A percentile compares a stretch with the other conserved stretches of the same genome.
Evolutionary conservation across 129 eudicot genomes (phyloP).

Genomic region (Saussurea involucrata): DNA sequence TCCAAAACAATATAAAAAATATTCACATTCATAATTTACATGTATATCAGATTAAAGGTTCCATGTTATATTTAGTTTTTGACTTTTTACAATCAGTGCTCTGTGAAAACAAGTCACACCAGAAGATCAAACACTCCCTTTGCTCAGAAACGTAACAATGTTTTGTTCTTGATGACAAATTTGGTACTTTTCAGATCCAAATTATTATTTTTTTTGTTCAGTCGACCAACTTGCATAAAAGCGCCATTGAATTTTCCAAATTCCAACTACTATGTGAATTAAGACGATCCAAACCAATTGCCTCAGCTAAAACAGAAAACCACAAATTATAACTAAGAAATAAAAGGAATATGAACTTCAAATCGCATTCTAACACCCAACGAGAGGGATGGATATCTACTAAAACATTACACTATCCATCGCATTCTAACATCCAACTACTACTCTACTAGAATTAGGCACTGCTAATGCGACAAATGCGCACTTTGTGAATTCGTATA

Average conservation of each 20-base stretch:
- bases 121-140: neutral
- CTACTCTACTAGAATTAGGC: neutral
- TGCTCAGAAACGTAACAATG: neutral
- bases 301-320: neutral
- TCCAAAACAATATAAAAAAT: neutral
- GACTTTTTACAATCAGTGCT: neutral
- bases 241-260: neutral
- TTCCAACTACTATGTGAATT: neutral
- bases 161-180: slow-evolving; percentile 7
- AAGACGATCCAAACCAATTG: slow-evolving; percentile 2
- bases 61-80: neutral
- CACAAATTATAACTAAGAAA: neutral
- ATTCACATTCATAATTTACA: slow-evolving; percentile 5
- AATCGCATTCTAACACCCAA: neutral
- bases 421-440: neutral
- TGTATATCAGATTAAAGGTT: neutral
- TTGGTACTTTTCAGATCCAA: neutral
- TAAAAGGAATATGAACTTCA: neutral
- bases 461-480: neutral
- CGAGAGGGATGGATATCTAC: slow-evolving; percentile 17
- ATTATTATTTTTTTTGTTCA: neutral
- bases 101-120: neutral
- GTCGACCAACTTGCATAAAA: slow-evolving; percentile 1
- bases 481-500: neutral
- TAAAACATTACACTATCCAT: neutral